Evolutionary conservation across 2,329 filamentous ascomycete genomes (phyloP).

Genomic region (Sporothrix luriei): DNA sequence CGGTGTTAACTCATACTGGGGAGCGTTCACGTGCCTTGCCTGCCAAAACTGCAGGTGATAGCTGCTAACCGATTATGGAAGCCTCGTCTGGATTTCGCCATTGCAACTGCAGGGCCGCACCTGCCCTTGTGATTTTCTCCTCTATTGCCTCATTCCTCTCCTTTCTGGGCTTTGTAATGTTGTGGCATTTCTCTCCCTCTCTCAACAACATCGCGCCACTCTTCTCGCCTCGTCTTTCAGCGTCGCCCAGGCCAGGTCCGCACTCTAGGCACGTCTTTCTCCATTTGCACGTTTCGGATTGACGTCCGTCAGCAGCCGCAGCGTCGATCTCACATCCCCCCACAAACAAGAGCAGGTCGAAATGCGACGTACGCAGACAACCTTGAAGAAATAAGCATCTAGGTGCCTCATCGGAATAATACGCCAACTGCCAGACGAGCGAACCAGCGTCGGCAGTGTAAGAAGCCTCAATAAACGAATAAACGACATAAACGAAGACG

Average conservation of each 20-base stretch:
- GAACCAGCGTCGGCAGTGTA: constrained; percentile 10
- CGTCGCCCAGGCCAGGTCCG: neutral
- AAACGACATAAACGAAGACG: constrained; percentile 19
- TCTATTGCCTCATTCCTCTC: constrained; percentile 9
- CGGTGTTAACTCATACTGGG: neutral
- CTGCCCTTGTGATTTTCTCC: neutral
- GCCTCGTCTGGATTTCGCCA: constrained; percentile 26
- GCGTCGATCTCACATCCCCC: neutral
- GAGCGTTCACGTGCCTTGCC: constrained; percentile 12
- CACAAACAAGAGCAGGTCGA: neutral
- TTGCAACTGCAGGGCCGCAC: neutral
- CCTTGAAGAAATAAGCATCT: constrained; percentile 3
- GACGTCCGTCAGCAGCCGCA: constrained; percentile 21
- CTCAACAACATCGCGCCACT: neutral
- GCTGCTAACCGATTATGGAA: constrained; percentile 10
- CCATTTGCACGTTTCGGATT: constrained; percentile 28
- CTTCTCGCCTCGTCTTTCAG: neutral
- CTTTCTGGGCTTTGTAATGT: neutral
- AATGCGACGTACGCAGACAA: neutral
- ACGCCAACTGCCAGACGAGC: constrained; percentile 11
- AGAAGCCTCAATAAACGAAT: constrained; percentile 19
- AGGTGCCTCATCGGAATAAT: constrained; percentile 5
- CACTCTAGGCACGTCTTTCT: constrained; percentile 8
- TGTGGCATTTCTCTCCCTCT: neutral
- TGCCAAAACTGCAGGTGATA: constrained; percentile 5